Evolutionary conservation across 495 filamentous ascomycete species (phyloP).

Genomic region (Delitschia confertaspora): DNA sequence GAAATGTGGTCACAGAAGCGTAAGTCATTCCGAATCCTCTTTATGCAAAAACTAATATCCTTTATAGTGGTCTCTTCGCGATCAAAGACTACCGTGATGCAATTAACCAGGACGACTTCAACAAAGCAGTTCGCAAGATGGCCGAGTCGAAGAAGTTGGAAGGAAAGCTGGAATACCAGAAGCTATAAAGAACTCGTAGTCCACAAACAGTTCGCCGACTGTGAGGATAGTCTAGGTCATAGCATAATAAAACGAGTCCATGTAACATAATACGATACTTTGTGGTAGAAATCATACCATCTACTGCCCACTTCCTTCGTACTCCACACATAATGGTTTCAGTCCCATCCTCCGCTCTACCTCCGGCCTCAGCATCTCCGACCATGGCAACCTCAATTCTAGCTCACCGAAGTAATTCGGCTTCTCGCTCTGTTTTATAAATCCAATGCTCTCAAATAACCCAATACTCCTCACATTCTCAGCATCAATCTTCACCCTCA

Average conservation of each 20-base stretch:
- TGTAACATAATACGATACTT: conserved; percentile 5
- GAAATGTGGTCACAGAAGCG: conserved; percentile 99
- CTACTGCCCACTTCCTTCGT: conserved; percentile 7
- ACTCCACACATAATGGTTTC: conserved; percentile 2
- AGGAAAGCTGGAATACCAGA: conserved; percentile 95
- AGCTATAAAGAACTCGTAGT: conserved; percentile 51
- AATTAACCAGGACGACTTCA: conserved; percentile 97
- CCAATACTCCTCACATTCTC: conserved; percentile 47
- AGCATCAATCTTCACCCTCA: conserved; percentile 55
- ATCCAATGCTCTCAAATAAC: conserved; percentile 53
- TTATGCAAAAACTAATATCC: conserved; percentile 5
- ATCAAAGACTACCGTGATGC: conserved; percentile 96
- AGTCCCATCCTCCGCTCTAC: conserved; percentile 4
- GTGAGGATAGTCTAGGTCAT: neutral
- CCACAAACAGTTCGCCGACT: neutral
- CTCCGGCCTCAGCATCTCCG: neutral
- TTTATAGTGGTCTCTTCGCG: conserved; percentile 73
- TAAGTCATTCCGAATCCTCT: conserved; percentile 41
- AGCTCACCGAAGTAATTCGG: conserved; percentile 62
- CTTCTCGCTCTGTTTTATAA: conserved; percentile 40
- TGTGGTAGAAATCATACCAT: conserved; percentile 1
- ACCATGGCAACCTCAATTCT: conserved; percentile 41
- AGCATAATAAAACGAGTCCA: conserved; percentile 5
- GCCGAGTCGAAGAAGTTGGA: conserved; percentile 97
- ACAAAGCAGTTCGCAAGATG: conserved; percentile 95